Conservation (phyloP, 2,329 filamentous ascomycete genomes). For the Alternaria solani region DNA sequence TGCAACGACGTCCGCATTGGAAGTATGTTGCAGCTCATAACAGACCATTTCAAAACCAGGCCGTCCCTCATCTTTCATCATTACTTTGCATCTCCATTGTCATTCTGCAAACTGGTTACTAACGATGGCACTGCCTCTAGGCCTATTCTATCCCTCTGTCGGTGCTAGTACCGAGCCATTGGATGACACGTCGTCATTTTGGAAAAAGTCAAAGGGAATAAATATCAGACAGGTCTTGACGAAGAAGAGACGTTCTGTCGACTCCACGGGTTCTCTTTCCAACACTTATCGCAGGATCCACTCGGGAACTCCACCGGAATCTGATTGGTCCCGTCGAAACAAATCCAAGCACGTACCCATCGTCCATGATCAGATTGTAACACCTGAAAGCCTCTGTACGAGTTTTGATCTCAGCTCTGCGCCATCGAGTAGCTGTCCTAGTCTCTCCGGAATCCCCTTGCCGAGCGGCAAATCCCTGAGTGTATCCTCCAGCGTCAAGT, state of each 20-base stretch:
- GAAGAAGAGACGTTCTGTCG: slow-evolving; percentile 38
- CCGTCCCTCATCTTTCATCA: slow-evolving; percentile 35
- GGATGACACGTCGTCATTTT: slow-evolving; percentile 41
- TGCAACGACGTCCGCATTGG: slow-evolving; percentile 42
- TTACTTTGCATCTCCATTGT: slow-evolving; percentile 30
- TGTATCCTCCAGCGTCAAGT: slow-evolving; percentile 42
- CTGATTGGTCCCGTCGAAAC: slow-evolving; percentile 32
- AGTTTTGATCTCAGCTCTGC: slow-evolving; percentile 46
- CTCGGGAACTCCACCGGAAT: slow-evolving; percentile 28
- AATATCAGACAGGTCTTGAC: slow-evolving; percentile 41
- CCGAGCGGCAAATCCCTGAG: slow-evolving; percentile 41
- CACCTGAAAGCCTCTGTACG: slow-evolving; percentile 48
- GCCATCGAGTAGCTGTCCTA: slow-evolving; percentile 40
- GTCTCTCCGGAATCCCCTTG: slow-evolving; percentile 38
- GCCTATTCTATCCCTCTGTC: slow-evolving; percentile 48
- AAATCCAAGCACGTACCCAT: slow-evolving; percentile 56
- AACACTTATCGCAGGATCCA: slow-evolving; percentile 33
- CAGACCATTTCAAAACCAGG: slow-evolving; percentile 43
- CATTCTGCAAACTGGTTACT: slow-evolving; percentile 36
- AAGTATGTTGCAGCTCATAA: slow-evolving; percentile 39
- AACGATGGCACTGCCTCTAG: slow-evolving; percentile 52
- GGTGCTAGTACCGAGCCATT: slow-evolving; percentile 47
- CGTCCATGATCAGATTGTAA: slow-evolving; percentile 51
- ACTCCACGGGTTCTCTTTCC: slow-evolving; percentile 41
- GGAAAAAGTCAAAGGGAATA: slow-evolving; percentile 43